Conservation (phyloP, 2,329 filamentous ascomycete genomes). For the Colletotrichum abscissum region DNA sequence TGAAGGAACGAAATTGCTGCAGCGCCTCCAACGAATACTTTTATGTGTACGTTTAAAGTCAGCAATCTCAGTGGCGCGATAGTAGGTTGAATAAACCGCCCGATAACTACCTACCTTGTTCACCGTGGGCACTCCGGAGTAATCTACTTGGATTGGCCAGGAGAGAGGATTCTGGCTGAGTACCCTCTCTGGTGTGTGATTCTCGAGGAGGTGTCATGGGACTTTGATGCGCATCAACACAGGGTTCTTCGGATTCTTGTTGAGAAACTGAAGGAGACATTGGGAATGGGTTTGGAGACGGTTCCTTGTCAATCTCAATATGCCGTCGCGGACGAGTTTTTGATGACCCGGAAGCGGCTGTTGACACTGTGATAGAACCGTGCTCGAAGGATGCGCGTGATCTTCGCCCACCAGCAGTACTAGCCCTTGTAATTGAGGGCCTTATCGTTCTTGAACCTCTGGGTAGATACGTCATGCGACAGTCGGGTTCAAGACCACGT, state of each 20-base stretch:
- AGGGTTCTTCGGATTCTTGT: neutral
- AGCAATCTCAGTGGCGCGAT: neutral
- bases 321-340: neutral
- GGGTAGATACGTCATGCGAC: slow-evolving; percentile 47
- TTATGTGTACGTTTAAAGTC: neutral
- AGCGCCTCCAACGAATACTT: neutral
- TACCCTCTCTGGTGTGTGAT: neutral
- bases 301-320: neutral
- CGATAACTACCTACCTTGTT: neutral
- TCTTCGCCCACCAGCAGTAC: neutral
- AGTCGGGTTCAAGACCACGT: slow-evolving; percentile 53
- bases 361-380: neutral
- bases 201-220: neutral
- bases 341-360: neutral
- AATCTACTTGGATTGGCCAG: neutral
- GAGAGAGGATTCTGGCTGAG: neutral
- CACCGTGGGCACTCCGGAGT: neutral
- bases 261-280: neutral
- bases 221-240: neutral
- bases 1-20: neutral
- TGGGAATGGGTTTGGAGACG: neutral
- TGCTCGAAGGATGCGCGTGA: neutral
- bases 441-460: slow-evolving; percentile 44
- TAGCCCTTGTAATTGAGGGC: neutral
- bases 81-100: neutral